These are phyloP conservation scores for Eragrostis curvula DNA, from an alignment of 176 grass and related monocot species.

Conservation along the genomic window DNA sequence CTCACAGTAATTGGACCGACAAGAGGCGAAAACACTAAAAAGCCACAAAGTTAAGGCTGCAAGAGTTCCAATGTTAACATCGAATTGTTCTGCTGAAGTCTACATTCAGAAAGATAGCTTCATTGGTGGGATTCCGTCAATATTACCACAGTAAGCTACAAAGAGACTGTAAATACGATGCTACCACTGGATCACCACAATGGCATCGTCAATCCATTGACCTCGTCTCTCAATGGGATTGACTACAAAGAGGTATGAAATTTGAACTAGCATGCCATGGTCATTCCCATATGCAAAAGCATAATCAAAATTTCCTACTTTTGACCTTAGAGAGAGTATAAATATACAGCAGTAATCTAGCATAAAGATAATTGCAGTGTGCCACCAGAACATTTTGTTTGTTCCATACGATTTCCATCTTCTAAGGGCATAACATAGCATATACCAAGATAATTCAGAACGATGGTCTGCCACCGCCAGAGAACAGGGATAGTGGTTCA, in stretches of 20 bases:
- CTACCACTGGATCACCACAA: neutral
- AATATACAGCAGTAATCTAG: constrained; percentile 43
- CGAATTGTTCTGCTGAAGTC: neutral
- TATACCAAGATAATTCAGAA: constrained; percentile 46
- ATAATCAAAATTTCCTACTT: constrained; percentile 50
- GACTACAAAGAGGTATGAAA: neutral
- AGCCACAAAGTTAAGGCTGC: neutral
- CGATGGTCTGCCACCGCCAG: constrained; percentile 34
- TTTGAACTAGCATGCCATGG: constrained; percentile 20
- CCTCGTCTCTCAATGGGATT: neutral
- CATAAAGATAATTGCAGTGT: constrained; percentile 23
- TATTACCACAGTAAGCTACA: neutral
- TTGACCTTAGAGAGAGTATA: constrained; percentile 25
- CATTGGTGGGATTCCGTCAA: constrained; percentile 8
- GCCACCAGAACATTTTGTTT: constrained; percentile 31
- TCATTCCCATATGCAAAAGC: constrained; percentile 14
- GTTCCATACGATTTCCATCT: constrained; percentile 29
- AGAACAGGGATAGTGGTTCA: constrained; percentile 39
- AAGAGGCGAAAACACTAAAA: too few species aligned
- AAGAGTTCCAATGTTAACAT: constrained; percentile 3
- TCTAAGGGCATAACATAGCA: constrained; percentile 16
- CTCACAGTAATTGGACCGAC: too few species aligned
- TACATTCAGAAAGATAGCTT: constrained; percentile 22
- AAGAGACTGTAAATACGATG: neutral
- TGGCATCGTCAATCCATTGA: constrained; percentile 18